These are phyloP conservation scores for Pestalotiopsis sp. DNA, from an alignment of 2,329 filamentous ascomycete genomes.

Conservation along the genomic window DNA sequence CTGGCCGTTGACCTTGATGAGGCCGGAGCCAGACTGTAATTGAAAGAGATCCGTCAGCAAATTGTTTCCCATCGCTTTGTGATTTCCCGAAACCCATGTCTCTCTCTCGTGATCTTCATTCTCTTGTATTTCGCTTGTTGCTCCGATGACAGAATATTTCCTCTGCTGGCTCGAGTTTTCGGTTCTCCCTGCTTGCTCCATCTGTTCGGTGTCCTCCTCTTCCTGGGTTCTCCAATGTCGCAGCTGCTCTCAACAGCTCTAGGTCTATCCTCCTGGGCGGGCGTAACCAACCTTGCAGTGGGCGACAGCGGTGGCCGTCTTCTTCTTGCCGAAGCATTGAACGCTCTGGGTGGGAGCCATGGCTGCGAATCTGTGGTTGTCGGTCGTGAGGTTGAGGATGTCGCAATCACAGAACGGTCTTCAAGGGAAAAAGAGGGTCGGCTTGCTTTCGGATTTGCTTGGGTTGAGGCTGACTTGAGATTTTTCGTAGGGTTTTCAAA, in stretches of 20 bases:
- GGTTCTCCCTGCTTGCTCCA: conserved; percentile 14
- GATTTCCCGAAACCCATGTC: not conserved
- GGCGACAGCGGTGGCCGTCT: conserved; percentile 86
- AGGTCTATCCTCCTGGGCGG: not conserved
- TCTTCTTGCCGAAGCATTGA: conserved; percentile 99
- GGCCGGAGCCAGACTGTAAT: conserved; percentile 54
- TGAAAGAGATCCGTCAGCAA: conserved; percentile 20
- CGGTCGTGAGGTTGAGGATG: conserved; percentile 18
- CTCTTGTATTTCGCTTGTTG: conserved; percentile 5
- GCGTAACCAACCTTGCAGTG: conserved; percentile 78
- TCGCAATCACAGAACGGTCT: conserved; percentile 23
- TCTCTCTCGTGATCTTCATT: conserved; percentile 10
- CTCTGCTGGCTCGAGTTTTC: not conserved
- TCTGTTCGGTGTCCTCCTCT: not conserved
- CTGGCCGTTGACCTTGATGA: conserved; percentile 98
- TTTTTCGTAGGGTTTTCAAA: conserved; percentile 26
- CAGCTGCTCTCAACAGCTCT: not conserved
- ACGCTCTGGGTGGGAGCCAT: conserved; percentile 82
- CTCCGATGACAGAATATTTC: not conserved
- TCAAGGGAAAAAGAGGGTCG: conserved; percentile 11
- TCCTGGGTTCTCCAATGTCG: not conserved
- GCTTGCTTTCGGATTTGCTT: conserved; percentile 18
- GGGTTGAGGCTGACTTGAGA: conserved; percentile 18
- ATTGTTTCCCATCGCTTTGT: conserved; percentile 6
- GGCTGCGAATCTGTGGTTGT: conserved; percentile 46